These are phyloP conservation scores for Kazachstania martiniae DNA, from an alignment of 805 yeast genomes.

Conservation along the genomic window DNA sequence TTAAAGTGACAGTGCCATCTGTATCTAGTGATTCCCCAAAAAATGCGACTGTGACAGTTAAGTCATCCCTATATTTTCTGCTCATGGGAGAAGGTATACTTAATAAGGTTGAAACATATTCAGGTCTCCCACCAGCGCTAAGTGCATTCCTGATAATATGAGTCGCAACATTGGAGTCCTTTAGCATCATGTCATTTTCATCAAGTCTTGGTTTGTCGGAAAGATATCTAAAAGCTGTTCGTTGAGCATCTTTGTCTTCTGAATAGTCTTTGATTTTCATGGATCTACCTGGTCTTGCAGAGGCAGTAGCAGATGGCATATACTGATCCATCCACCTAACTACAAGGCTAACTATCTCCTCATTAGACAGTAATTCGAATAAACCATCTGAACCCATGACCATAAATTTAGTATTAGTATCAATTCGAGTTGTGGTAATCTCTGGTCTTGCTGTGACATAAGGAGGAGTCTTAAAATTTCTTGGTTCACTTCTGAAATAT, in stretches of 20 bases:
- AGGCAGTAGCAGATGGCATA: slow-evolving; percentile 5
- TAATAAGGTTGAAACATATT: slow-evolving; percentile 78
- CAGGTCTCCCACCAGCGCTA: slow-evolving; percentile 77
- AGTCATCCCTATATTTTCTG: slow-evolving; percentile 87
- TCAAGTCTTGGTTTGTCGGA: slow-evolving; percentile 14
- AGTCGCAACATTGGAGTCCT: slow-evolving; percentile 84
- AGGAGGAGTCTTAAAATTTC: slow-evolving; percentile 76
- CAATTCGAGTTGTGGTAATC: slow-evolving; percentile 67
- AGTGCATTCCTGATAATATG: slow-evolving; percentile 90
- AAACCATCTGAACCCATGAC: slow-evolving; percentile 93
- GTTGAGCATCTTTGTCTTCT: slow-evolving; percentile 42
- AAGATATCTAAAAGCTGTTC: slow-evolving; percentile 63
- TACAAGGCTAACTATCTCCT: slow-evolving; percentile 85
- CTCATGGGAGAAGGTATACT: slow-evolving; percentile 88
- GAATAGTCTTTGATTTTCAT: slow-evolving; percentile 59
- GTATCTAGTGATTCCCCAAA: slow-evolving; percentile 44
- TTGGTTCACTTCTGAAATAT: slow-evolving; percentile 71
- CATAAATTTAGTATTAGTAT: slow-evolving; percentile 65
- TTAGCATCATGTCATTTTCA: slow-evolving; percentile 41
- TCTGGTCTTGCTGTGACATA: slow-evolving; percentile 97
- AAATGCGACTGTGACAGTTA: slow-evolving; percentile 91
- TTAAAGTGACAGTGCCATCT: slow-evolving; percentile 15
- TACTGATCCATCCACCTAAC: slow-evolving; percentile 85
- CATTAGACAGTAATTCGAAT: slow-evolving; percentile 83
- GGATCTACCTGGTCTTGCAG: slow-evolving; percentile 28